These are phyloP conservation scores for Podaxis sp. DNA, from an alignment of 768 basidiomycete species.

Conservation along the genomic window DNA sequence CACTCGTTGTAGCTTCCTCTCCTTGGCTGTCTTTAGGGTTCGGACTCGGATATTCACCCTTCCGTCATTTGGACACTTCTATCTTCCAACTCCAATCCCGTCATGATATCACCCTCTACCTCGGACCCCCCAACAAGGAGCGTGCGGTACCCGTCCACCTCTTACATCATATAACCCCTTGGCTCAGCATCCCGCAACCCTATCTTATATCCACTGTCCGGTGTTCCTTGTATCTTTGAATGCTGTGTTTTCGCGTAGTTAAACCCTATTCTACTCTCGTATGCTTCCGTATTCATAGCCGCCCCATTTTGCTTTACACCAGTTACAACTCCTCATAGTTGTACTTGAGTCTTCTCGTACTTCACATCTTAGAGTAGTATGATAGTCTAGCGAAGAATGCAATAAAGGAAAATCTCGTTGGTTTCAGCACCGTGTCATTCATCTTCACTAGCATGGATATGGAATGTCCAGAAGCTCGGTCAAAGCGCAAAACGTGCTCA, in stretches of 20 bases:
- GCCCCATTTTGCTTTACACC: background rate
- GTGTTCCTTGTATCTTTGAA: background rate
- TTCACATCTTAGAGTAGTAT: background rate
- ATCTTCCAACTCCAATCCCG: background rate
- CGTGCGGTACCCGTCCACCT: background rate
- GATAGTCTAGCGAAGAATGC: background rate
- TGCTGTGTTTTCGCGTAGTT: background rate
- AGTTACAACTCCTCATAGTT: background rate
- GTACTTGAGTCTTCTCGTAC: background rate
- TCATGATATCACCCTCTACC: background rate
- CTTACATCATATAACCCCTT: background rate
- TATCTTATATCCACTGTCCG: background rate
- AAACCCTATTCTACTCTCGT: background rate
- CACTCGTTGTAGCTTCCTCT: background rate
- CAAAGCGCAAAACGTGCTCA: background rate
- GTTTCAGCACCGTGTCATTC: background rate
- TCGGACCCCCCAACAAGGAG: background rate
- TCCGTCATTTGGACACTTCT: background rate
- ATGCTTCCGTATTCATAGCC: background rate
- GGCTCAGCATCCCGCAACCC: background rate
- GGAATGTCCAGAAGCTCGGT: background rate
- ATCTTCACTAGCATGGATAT: background rate
- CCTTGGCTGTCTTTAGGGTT: background rate
- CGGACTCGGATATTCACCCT: background rate
- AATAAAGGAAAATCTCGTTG: background rate